Evolutionary conservation across 2,329 filamentous ascomycete genomes (phyloP).

Genomic region (Aspergillus sp.): DNA sequence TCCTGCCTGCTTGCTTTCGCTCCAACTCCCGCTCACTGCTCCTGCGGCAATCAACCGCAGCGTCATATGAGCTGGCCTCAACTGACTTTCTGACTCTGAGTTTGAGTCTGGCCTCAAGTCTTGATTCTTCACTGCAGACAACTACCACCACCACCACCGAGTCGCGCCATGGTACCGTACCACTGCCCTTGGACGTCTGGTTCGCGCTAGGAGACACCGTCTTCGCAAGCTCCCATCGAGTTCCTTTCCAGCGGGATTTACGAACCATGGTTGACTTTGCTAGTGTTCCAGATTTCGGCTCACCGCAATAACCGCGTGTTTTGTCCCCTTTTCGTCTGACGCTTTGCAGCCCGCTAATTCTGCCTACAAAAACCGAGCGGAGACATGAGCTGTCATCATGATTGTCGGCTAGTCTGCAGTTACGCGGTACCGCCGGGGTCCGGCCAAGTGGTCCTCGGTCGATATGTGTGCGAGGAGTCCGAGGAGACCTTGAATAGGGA

Average conservation of each 20-base stretch:
- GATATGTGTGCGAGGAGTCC: background rate
- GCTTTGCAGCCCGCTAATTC: background rate
- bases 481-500: background rate
- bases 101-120: background rate
- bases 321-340: background rate
- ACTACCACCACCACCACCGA: too few relatives aligned
- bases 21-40: too few relatives aligned
- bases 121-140: background rate
- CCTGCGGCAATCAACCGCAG: too few relatives aligned
- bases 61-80: too few relatives aligned
- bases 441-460: background rate
- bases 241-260: background rate
- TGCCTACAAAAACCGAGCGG: background rate
- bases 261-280: conserved; percentile 18
- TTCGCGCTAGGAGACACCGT: background rate
- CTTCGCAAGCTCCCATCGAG: background rate
- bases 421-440: background rate
- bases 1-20: too few relatives aligned
- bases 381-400: background rate
- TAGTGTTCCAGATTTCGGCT: conserved; percentile 22
- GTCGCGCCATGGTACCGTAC: background rate
- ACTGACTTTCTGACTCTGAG: too few relatives aligned
- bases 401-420: background rate
- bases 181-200: background rate
- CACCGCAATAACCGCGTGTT: conserved; percentile 8